These are phyloP conservation scores for Bidens hawaiensis DNA, from an alignment of 140 eudicot species.

Conservation along the genomic window DNA sequence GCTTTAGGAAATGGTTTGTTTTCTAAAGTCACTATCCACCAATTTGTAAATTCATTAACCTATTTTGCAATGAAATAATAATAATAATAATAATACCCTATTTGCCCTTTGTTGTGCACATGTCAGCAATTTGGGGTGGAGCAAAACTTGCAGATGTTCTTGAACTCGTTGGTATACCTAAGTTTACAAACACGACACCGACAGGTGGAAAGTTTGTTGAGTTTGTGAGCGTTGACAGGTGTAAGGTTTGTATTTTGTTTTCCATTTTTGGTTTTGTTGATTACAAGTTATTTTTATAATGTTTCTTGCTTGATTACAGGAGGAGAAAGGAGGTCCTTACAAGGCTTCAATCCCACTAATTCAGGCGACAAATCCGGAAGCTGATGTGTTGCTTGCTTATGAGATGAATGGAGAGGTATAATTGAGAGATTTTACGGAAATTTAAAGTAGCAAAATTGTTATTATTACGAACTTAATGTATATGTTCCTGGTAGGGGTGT, in stretches of 20 bases:
- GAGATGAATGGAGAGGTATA: conserved; percentile 98
- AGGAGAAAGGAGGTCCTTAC: conserved; percentile 97
- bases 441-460: neutral
- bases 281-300: neutral
- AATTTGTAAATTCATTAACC: neutral
- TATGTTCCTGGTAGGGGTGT: too few species aligned
- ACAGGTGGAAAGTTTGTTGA: conserved; percentile 90
- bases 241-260: conserved; percentile 57
- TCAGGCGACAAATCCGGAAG: conserved; percentile 89
- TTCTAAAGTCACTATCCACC: neutral
- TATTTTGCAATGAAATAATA: neutral
- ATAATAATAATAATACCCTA: neutral
- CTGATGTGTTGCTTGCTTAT: conserved; percentile 94
- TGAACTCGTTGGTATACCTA: conserved; percentile 77
- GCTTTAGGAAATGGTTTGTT: conserved; percentile 92
- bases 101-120: neutral
- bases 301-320: conserved; percentile 32
- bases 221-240: conserved; percentile 89
- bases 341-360: conserved; percentile 85
- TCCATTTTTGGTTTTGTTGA: neutral
- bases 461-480: neutral
- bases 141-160: conserved; percentile 96
- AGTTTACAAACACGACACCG: conserved; percentile 47
- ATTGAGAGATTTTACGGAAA: neutral
- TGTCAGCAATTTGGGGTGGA: conserved; percentile 93